phyloP scores from a whole-genome alignment of 345 rosid species.

The Diplotaxis tenuifolia region DNA sequence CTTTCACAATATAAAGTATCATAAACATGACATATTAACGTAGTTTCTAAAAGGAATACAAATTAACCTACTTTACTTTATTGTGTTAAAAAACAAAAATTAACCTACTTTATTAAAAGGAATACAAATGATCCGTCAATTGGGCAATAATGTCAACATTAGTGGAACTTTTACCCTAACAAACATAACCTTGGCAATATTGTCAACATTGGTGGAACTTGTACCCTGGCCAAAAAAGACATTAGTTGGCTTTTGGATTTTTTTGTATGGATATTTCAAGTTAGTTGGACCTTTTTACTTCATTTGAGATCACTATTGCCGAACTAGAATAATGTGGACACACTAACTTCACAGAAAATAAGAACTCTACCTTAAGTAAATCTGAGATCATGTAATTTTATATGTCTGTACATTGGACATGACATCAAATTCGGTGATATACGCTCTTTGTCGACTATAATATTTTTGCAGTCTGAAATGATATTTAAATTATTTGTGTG shows the following conservation, averaged over 20 bases:
- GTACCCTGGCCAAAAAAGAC: not conserved
- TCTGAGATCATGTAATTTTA: slow-evolving; percentile 5
- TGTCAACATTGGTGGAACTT: too few species aligned
- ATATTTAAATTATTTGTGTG: not conserved
- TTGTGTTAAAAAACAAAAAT: too few species aligned
- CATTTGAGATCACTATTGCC: not conserved
- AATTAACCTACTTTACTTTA: too few species aligned
- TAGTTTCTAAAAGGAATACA: too few species aligned
- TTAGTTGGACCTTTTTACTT: not conserved
- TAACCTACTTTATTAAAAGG: too few species aligned
- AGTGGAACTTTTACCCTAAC: too few species aligned
- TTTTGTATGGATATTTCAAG: not conserved
- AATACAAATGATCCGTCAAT: too few species aligned
- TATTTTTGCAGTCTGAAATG: not conserved
- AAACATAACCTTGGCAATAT: too few species aligned
- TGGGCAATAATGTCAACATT: too few species aligned
- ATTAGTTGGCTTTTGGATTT: not conserved
- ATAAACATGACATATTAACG: too few species aligned
- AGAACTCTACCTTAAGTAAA: not conserved
- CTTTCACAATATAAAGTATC: too few species aligned
- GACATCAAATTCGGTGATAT: slow-evolving; percentile 2
- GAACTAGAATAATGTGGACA: not conserved
- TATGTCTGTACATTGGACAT: not conserved
- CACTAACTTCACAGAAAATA: not conserved
- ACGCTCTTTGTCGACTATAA: not conserved